Evolutionary conservation across 2,329 filamentous ascomycete genomes (phyloP), one percentile per base, ranked within the genome.

Genomic region (Stenocarpella maydis): DNA sequence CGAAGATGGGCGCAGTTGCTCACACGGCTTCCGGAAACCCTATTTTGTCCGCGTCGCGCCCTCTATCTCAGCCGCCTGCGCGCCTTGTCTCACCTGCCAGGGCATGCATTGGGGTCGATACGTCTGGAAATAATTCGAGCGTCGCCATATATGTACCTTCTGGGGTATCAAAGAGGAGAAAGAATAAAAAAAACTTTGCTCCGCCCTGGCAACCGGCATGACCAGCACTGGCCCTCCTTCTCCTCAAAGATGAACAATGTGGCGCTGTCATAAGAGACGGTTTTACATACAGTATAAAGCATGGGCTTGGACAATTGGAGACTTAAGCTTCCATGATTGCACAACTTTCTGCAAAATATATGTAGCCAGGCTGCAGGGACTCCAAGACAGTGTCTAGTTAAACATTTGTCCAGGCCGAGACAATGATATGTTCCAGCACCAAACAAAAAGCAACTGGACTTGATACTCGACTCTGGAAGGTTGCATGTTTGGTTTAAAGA

Each of bases 41-140:
- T 37, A 8, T 54, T 14, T 21, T 19, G 5, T 52, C 49, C 0
- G 31, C 19, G 19, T 24, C 31, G 52, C 19, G 52, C 31, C 52
- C 31, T 54, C 15, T 17, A 37, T 37, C 31, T 54, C 52, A 34
- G 31, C 52, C 52, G 31, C 31, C 19, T 15, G 19, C 3, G 12
- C 52, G 52, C 52, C 52, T 24, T 54, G 52, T 54, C 52, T 54
- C 52, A 54, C 31, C 31, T 53, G 52, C 52, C 31, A 54, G 37
- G 52, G 52, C 31, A 37, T 21, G 31, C 9, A 34, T 34, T 34
- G 31, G 31, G 31, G 31, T n/a, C n/a, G n/a, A n/a, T n/a, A n/a
- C 4, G 31, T 9, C 31, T 34, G 4, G 31, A 34, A 34, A 34
- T 34, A 34, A 4, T 34, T 34, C n/a, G n/a, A n/a, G 31, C 31